phyloP scores from a whole-genome alignment of 495 filamentous ascomycete genomes.

The Neurospora tetrasperma region DNA sequence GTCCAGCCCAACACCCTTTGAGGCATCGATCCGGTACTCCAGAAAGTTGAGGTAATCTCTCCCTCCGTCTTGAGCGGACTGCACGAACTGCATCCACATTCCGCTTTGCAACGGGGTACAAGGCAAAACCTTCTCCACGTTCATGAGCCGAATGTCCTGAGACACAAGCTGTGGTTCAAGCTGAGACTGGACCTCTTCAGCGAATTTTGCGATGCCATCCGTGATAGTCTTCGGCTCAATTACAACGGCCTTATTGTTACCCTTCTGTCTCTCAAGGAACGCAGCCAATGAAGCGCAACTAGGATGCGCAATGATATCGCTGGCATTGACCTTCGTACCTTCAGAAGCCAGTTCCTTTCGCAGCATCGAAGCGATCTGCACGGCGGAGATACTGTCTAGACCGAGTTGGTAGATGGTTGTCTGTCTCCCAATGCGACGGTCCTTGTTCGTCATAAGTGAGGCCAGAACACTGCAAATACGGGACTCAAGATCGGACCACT shows the following conservation, averaged over 20 bases:
- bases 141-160: neutral
- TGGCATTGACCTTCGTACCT: conserved; percentile 44
- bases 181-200: conserved; percentile 20
- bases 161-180: conserved; percentile 18
- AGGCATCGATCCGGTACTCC: conserved; percentile 29
- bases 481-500: conserved; percentile 42
- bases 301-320: conserved; percentile 58
- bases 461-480: conserved; percentile 48
- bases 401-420: conserved; percentile 75
- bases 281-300: conserved; percentile 39
- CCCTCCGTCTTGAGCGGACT: conserved; percentile 31
- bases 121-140: conserved; percentile 42
- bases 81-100: conserved; percentile 52
- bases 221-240: conserved; percentile 17
- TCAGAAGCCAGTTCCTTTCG: conserved; percentile 29
- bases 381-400: conserved; percentile 79
- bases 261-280: conserved; percentile 16
- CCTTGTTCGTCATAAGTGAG: conserved; percentile 38
- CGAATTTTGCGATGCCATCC: conserved; percentile 36
- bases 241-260: neutral
- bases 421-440: conserved; percentile 43
- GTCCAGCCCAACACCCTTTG: neutral
- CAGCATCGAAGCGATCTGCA: conserved; percentile 59
- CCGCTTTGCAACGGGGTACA: conserved; percentile 56
- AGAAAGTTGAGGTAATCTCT: conserved; percentile 53